phyloP scores from a whole-genome alignment of 1,139 yeast genomes.

The Candida glucosophila region DNA sequence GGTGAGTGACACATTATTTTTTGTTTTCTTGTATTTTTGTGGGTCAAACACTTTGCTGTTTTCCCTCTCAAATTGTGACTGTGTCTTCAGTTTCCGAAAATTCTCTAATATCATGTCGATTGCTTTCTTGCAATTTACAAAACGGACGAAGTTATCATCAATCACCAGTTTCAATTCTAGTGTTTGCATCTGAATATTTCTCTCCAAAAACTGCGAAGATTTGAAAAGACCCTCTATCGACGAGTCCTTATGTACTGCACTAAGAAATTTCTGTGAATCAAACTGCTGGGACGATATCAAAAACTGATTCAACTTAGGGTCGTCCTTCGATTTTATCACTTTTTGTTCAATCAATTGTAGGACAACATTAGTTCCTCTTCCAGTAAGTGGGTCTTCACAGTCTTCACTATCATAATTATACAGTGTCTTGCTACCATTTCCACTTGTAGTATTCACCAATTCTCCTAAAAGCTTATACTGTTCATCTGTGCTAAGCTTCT shows the following conservation, averaged over 20 bases:
- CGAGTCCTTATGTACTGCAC: conserved; percentile 63
- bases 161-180: conserved; percentile 58
- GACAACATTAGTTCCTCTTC: conserved; percentile 35
- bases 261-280: conserved; percentile 60
- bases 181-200: conserved; percentile 56
- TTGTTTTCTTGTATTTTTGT: conserved; percentile 13
- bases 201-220: conserved; percentile 52
- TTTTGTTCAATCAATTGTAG: conserved; percentile 31
- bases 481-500: conserved; percentile 17
- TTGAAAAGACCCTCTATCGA: conserved; percentile 52
- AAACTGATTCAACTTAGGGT: conserved; percentile 42
- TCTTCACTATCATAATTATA: conserved; percentile 11
- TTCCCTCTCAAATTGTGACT: conserved; percentile 29
- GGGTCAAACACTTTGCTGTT: conserved; percentile 33
- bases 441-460: conserved; percentile 12
- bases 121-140: conserved; percentile 65
- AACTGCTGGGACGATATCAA: conserved; percentile 67
- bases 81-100: conserved; percentile 28
- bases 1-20: conserved; percentile 15
- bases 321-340: conserved; percentile 28
- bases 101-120: conserved; percentile 30
- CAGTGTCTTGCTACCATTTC: conserved; percentile 3
- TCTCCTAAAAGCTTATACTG: conserved; percentile 21
- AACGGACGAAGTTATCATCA: conserved; percentile 64
- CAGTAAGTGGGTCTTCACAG: conserved; percentile 49